These are phyloP conservation scores for Fusarium sp. DNA, from an alignment of 2,329 filamentous ascomycete genomes.

Conservation along the genomic window DNA sequence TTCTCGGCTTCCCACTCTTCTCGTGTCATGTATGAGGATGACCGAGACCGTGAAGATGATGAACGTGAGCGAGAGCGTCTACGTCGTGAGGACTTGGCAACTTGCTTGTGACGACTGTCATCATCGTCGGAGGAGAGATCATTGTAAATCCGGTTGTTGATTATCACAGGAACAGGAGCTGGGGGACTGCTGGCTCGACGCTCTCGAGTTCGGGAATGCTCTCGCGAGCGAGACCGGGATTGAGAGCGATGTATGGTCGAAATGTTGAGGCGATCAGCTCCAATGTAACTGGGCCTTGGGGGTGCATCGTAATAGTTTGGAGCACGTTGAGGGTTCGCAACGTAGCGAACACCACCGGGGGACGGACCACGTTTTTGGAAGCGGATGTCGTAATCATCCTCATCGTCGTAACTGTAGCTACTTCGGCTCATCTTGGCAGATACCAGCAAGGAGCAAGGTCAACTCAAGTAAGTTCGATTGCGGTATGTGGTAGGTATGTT, in stretches of 20 bases:
- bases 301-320: constrained; percentile 56
- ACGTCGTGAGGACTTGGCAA: constrained; percentile 46
- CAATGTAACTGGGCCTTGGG: constrained; percentile 58
- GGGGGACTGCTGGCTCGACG: constrained; percentile 61
- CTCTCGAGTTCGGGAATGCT: constrained; percentile 63
- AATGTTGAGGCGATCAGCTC: constrained; percentile 62
- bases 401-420: constrained; percentile 64
- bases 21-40: constrained; percentile 57
- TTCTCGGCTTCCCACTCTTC: constrained; percentile 60
- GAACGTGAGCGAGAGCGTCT: constrained; percentile 53
- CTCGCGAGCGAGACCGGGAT: constrained; percentile 48
- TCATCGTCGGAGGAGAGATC: constrained; percentile 60
- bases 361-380: constrained; percentile 60
- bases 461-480: not conserved
- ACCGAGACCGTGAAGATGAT: constrained; percentile 54
- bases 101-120: constrained; percentile 51
- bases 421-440: constrained; percentile 48
- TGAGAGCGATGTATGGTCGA: constrained; percentile 56
- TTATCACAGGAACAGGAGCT: constrained; percentile 62
- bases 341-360: constrained; percentile 61
- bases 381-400: constrained; percentile 69
- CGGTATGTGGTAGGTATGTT: no score
- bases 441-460: not conserved
- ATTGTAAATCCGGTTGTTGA: constrained; percentile 69
- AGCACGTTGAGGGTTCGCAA: constrained; percentile 57